phyloP scores from a whole-genome alignment of 2,329 filamentous ascomycete genomes.

The Colletotrichum noveboracense region DNA sequence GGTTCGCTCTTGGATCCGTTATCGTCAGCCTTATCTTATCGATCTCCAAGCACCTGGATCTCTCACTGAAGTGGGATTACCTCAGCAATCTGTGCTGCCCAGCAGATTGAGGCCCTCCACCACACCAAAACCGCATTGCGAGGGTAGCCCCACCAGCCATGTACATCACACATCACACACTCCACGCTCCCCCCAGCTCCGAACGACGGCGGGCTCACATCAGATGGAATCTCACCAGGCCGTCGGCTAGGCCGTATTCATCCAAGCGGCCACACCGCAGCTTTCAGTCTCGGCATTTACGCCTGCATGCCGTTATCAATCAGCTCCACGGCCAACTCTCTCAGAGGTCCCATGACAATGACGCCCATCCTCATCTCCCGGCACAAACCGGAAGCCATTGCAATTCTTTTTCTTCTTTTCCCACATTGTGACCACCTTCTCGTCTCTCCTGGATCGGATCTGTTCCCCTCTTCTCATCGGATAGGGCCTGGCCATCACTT shows the following conservation, averaged over 20 bases:
- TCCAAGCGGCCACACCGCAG: not conserved
- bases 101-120: conserved; percentile 9
- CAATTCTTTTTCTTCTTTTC: not conserved
- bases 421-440: not conserved
- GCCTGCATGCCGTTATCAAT: not conserved
- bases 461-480: not conserved
- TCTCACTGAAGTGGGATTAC: not conserved
- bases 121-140: not conserved
- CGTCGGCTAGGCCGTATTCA: not conserved
- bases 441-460: not conserved
- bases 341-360: not conserved
- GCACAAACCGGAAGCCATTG: not conserved
- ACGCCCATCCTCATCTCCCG: not conserved
- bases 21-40: not conserved
- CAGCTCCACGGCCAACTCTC: not conserved
- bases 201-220: not conserved
- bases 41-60: not conserved
- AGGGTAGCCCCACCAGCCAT: not conserved
- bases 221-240: not conserved
- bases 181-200: not conserved
- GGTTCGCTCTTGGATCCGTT: not conserved
- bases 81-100: not conserved
- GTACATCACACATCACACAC: not conserved
- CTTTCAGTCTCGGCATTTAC: not conserved
- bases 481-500: not conserved